These are phyloP conservation scores for Xylaria sp. DNA, from an alignment of 2,329 filamentous ascomycete genomes.

Conservation along the genomic window DNA sequence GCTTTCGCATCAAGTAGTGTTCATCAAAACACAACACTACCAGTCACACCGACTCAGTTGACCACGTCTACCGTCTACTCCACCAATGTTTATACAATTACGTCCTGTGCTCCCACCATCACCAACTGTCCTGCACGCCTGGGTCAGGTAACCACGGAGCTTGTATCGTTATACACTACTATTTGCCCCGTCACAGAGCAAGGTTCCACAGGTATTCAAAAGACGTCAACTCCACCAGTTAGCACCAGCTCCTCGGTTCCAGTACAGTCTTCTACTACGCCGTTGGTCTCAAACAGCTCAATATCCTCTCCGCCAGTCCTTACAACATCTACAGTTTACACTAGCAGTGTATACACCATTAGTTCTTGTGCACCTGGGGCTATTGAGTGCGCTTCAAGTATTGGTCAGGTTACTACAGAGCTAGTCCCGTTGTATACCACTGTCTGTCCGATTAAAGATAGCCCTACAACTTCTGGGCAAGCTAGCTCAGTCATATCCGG, in stretches of 20 bases:
- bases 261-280: conserved; percentile 29
- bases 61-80: conserved; percentile 47
- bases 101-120: conserved; percentile 44
- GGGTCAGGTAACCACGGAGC: conserved; percentile 47
- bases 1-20: conserved; percentile 32
- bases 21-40: no score
- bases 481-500: conserved; percentile 13
- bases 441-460: conserved; percentile 44
- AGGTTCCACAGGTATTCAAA: conserved; percentile 27
- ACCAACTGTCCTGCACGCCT: conserved; percentile 44
- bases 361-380: conserved; percentile 40
- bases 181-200: conserved; percentile 43
- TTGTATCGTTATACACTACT: conserved; percentile 48
- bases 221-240: conserved; percentile 33
- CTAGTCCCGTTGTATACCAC: conserved; percentile 45
- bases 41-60: conserved; percentile 26
- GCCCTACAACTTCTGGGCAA: neutral
- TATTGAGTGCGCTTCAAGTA: conserved; percentile 40
- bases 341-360: conserved; percentile 45
- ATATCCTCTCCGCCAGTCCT: conserved; percentile 30
- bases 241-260: conserved; percentile 30
- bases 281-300: conserved; percentile 24
- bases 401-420: conserved; percentile 44
- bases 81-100: conserved; percentile 47
- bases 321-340: conserved; percentile 46